Evolutionary conservation across 2,329 filamentous ascomycete genomes (phyloP).

Genomic region (Alternaria ventricosa): DNA sequence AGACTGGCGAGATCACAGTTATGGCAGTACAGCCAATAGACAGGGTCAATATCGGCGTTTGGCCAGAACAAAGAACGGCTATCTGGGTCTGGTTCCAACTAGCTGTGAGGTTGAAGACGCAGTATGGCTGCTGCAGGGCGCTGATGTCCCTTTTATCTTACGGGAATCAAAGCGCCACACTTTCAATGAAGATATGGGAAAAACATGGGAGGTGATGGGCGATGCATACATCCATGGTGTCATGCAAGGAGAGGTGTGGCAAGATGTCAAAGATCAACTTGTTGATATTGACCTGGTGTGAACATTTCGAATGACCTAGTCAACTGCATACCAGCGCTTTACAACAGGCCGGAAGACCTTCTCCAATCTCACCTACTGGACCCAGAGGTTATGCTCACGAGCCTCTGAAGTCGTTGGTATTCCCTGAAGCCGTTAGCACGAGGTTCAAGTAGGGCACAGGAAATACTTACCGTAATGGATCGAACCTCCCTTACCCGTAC

Average conservation of each 20-base stretch:
- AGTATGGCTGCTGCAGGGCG: background rate
- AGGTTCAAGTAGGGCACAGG: background rate
- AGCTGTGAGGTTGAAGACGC: background rate
- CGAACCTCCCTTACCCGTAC: background rate
- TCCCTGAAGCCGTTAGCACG: background rate
- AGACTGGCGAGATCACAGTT: background rate
- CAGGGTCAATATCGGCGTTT: background rate
- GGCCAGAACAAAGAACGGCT: background rate
- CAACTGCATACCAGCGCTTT: too few relatives aligned
- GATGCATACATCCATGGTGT: background rate
- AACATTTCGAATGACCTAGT: background rate
- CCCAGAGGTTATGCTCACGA: background rate
- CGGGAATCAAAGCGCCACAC: background rate
- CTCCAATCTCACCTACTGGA: background rate
- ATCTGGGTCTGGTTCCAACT: background rate
- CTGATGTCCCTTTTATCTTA: background rate
- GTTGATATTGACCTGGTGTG: background rate
- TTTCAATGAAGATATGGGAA: background rate
- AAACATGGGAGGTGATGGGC: background rate
- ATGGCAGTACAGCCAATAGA: background rate
- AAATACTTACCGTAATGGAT: background rate
- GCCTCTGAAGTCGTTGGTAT: background rate
- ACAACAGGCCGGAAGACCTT: background rate
- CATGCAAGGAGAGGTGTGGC: slow-evolving; percentile 6
- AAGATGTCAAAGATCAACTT: background rate